Evolutionary conservation across 345 rosid genomes (phyloP).

Genomic region (Eucalyptus sideroxylon): DNA sequence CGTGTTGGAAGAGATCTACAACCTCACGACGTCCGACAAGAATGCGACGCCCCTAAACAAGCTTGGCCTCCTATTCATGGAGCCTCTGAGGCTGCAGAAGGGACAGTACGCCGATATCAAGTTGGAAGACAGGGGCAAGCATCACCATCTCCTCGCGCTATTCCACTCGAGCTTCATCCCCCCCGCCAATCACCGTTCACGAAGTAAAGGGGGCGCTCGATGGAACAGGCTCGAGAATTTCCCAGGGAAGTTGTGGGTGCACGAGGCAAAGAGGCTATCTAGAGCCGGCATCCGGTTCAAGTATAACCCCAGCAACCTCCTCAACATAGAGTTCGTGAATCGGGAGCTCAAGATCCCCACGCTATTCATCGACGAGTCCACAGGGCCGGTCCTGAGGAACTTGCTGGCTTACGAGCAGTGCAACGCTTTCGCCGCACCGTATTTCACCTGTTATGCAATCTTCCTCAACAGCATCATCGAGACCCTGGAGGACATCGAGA

Average conservation of each 20-base stretch:
- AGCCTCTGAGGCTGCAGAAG: neutral
- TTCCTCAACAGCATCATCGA: neutral
- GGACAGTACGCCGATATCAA: neutral
- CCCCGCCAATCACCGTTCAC: neutral
- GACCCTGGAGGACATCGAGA: neutral
- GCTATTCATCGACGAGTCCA: neutral
- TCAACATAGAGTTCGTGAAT: neutral
- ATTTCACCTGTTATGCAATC: neutral
- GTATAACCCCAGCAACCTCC: neutral
- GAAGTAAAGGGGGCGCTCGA: neutral
- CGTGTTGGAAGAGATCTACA: neutral
- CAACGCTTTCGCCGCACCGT: neutral
- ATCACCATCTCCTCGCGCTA: neutral
- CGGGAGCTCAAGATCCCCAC: neutral
- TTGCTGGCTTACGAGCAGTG: neutral
- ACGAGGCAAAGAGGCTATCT: neutral
- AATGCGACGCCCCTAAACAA: neutral
- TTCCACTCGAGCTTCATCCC: neutral
- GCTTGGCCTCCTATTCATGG: neutral
- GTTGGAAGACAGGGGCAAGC: neutral
- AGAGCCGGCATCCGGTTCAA: neutral
- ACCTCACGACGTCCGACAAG: neutral
- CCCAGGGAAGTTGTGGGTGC: neutral
- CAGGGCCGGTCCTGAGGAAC: neutral
- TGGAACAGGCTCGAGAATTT: neutral